Base-by-base conservation (phyloP, 805 yeast genomes). In the Metschnikowia peoriensis region DNA sequence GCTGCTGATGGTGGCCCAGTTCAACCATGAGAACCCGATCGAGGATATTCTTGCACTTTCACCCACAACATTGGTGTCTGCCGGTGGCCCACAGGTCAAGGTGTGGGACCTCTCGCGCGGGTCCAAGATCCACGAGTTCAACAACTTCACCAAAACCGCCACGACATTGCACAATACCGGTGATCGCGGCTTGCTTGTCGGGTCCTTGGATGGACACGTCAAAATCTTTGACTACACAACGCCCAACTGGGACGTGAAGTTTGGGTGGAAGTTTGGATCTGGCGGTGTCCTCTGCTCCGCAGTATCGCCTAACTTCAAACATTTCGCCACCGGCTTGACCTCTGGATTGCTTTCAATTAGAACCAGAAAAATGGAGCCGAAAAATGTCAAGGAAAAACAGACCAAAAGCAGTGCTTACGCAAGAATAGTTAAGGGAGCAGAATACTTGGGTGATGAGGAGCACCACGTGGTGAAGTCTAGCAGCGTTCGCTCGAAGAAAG, bases 121-220 rank as follows among this genome's bases (percentile, higher is more conserved):
- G 35, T 69, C 77, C 35, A 85, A 85, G 64, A 73, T 88, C 43
- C 80, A 82, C 62, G 89, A 88, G 59, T 77, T 96, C 65, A 81
- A 84, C 47, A 93, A 92, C 69, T 94, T 94, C 75, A 92, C 92
- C 61, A 93, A 94, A 70, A 88, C 97, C 1, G 97, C 93, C 40
- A 92, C 97, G 14, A 85, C 92, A 55, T 74, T 92, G 56, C 84
- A 88, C 48, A 73, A 80, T 59, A 86, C 93, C 9, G 87, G 86
- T 32, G 89, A 83, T 56, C 74, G 83, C 47, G 93, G 94, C n/a
- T 74, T 94, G 43, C 73, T 94, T 32, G 97, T 96, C 2, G 97
- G 98, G 15, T 91, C 97, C 0, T 76, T 94, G 52, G 99, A 94
- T 71, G 99, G 99, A 17, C 99, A 94, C 69, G 97, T 94, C 54